phyloP scores from a whole-genome alignment of 306 rosid genomes.

The Cercis canadensis region DNA sequence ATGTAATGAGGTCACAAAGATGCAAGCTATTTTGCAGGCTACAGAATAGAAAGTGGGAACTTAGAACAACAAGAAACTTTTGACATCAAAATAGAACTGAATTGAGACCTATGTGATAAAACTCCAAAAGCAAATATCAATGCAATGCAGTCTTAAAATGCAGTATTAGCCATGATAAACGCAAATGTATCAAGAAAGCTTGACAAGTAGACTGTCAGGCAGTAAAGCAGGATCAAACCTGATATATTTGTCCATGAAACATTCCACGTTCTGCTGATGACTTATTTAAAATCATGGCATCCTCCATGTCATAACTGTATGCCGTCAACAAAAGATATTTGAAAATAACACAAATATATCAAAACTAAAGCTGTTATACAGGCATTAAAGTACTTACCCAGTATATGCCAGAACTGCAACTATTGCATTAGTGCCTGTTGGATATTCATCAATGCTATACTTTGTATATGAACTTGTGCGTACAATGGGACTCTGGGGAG shows the following conservation, averaged over 20 bases:
- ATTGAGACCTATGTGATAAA: no score
- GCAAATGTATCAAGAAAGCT: slow-evolving; percentile 27
- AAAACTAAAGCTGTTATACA: slow-evolving; percentile 19
- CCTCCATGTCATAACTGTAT: slow-evolving; percentile 95
- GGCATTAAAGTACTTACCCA: slow-evolving; percentile 63
- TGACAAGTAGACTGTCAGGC: slow-evolving; percentile 8
- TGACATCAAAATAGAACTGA: no score
- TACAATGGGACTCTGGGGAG: slow-evolving; percentile 92
- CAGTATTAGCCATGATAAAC: neutral
- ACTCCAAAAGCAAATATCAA: slow-evolving; percentile 22
- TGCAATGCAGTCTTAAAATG: slow-evolving; percentile 8
- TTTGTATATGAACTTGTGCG: slow-evolving; percentile 75
- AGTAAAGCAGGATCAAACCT: slow-evolving; percentile 58
- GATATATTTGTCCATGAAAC: slow-evolving; percentile 93
- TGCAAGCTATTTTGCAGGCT: neutral
- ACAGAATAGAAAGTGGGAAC: neutral
- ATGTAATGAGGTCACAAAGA: slow-evolving; percentile 1
- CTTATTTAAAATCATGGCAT: slow-evolving; percentile 96
- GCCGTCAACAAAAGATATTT: slow-evolving; percentile 34
- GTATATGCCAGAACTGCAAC: slow-evolving; percentile 97
- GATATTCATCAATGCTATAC: slow-evolving; percentile 80
- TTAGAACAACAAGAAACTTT: no score
- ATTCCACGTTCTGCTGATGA: slow-evolving; percentile 97
- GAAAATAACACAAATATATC: slow-evolving; percentile 24
- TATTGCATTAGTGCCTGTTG: slow-evolving; percentile 93